phyloP scores from a whole-genome alignment of 495 filamentous ascomycete species.

The Alectoria sarmentosa region DNA sequence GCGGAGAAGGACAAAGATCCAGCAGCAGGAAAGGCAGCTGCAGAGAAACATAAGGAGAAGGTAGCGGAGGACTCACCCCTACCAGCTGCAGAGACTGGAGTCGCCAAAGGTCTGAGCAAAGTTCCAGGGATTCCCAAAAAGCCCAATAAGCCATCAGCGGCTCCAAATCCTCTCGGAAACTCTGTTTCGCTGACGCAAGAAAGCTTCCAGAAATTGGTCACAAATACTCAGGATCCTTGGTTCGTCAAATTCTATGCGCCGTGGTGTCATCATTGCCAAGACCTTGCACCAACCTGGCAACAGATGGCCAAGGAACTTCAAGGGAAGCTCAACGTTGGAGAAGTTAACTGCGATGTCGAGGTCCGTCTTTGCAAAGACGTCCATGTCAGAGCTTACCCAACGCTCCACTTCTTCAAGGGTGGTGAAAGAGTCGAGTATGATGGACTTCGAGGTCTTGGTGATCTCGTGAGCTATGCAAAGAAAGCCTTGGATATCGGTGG shows the following conservation, averaged over 20 bases:
- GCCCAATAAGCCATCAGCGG: slow-evolving; percentile 40
- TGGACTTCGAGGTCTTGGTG: slow-evolving; percentile 85
- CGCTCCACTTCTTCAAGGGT: slow-evolving; percentile 87
- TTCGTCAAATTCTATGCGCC: slow-evolving; percentile 98
- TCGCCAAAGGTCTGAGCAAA: slow-evolving; percentile 22
- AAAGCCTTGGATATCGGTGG: slow-evolving; percentile 75
- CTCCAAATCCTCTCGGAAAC: slow-evolving; percentile 65
- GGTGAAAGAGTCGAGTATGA: slow-evolving; percentile 90
- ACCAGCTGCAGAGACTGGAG: slow-evolving; percentile 27
- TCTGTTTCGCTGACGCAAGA: slow-evolving; percentile 75
- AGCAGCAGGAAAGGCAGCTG: slow-evolving; percentile 38
- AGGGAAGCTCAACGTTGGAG: slow-evolving; percentile 79
- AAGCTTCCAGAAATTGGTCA: slow-evolving; percentile 78
- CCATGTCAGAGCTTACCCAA: slow-evolving; percentile 70
- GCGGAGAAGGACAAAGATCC: slow-evolving; percentile 45
- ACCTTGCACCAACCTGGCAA: slow-evolving; percentile 82
- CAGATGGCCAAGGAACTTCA: slow-evolving; percentile 87
- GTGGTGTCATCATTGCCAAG: slow-evolving; percentile 94
- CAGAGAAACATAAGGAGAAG: slow-evolving; percentile 39
- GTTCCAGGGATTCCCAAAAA: slow-evolving; percentile 29
- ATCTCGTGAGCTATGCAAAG: slow-evolving; percentile 77
- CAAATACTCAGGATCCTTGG: slow-evolving; percentile 85
- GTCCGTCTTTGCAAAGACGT: slow-evolving; percentile 84
- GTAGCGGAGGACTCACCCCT: not conserved
- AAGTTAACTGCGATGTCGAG: slow-evolving; percentile 90